A percentile compares a stretch with the other conserved stretches of the same genome.
phyloP scores from a whole-genome alignment of 306 rosid genomes.

The Glycyrrhiza uralensis region DNA sequence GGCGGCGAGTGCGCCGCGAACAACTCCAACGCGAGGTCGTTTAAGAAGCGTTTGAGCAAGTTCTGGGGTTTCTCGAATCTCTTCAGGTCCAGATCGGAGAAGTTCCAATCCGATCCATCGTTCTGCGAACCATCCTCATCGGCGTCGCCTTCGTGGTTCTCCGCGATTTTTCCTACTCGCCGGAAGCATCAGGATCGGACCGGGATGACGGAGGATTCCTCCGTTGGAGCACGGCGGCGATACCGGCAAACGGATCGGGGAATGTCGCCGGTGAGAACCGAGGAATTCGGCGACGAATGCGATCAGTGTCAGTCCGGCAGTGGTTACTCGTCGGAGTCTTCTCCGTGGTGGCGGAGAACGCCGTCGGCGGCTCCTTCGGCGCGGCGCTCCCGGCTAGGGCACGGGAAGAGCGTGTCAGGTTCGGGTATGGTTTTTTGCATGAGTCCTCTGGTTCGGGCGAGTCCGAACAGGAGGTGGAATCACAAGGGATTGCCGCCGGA shows the following conservation, averaged over 20 bases:
- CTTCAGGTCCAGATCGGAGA: slow-evolving; percentile 61
- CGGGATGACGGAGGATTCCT: slow-evolving; percentile 5
- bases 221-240: slow-evolving; percentile 6
- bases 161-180: slow-evolving; percentile 48
- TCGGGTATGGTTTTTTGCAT: slow-evolving; percentile 78
- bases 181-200: slow-evolving; percentile 33
- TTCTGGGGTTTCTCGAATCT: slow-evolving; percentile 44
- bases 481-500: slow-evolving; percentile 61
- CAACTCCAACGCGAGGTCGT: slow-evolving; percentile 9
- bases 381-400: slow-evolving; percentile 43
- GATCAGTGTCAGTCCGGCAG: slow-evolving; percentile 59
- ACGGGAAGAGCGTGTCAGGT: slow-evolving; percentile 42
- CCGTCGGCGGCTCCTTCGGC: slow-evolving; percentile 48
- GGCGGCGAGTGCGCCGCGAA: background rate
- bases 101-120: slow-evolving; percentile 45
- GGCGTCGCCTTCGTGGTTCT: slow-evolving; percentile 65
- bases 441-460: slow-evolving; percentile 83
- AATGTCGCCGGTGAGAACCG: slow-evolving; percentile 68
- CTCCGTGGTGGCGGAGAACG: slow-evolving; percentile 58
- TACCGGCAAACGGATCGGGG: slow-evolving; percentile 61
- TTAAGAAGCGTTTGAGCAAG: slow-evolving; percentile 46
- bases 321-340: slow-evolving; percentile 52
- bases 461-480: slow-evolving; percentile 72
- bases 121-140: slow-evolving; percentile 35
- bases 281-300: slow-evolving; percentile 38